phyloP scores from a whole-genome alignment of 352 stramenopile species.

The Thalassiosira sp. region DNA sequence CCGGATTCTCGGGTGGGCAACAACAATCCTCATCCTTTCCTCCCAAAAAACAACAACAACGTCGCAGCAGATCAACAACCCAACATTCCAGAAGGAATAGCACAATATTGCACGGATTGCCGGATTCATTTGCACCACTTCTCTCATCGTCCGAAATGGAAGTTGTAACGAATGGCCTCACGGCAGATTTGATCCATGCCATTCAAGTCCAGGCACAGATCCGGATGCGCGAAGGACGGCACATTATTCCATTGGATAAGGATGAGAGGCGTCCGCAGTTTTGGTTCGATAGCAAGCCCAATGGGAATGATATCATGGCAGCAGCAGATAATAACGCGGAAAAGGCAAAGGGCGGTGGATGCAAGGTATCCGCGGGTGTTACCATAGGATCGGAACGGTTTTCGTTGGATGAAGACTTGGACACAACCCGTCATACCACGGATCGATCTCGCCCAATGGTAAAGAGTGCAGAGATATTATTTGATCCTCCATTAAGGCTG shows the following conservation, averaged over 20 bases:
- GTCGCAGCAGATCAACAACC: constrained; percentile 4
- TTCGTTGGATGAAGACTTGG: constrained; percentile 69
- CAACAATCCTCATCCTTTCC: not conserved
- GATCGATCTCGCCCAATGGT: constrained; percentile 73
- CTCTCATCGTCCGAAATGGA: constrained; percentile 78
- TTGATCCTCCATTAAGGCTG: constrained; percentile 75
- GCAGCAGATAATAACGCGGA: constrained; percentile 1
- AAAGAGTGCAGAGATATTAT: constrained; percentile 65
- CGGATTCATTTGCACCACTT: constrained; percentile 81
- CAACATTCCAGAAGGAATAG: constrained; percentile 4
- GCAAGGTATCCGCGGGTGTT: constrained; percentile 55
- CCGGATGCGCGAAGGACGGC: constrained; percentile 60
- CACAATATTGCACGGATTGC: constrained; percentile 53
- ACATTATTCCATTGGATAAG: constrained; percentile 80
- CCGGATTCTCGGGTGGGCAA: not conserved
- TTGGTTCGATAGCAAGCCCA: constrained; percentile 55
- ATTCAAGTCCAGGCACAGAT: constrained; percentile 63
- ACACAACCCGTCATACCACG: constrained; percentile 54
- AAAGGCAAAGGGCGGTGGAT: constrained; percentile 39
- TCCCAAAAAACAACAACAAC: constrained; percentile 4
- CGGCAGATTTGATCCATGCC: constrained; percentile 79
- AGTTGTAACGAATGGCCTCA: constrained; percentile 65
- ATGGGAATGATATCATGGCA: constrained; percentile 16
- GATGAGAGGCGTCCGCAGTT: constrained; percentile 74
- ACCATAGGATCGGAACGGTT: constrained; percentile 71